Conservation (phyloP, 2,329 filamentous ascomycete species). For the Aurifilum marmelostoma region DNA sequence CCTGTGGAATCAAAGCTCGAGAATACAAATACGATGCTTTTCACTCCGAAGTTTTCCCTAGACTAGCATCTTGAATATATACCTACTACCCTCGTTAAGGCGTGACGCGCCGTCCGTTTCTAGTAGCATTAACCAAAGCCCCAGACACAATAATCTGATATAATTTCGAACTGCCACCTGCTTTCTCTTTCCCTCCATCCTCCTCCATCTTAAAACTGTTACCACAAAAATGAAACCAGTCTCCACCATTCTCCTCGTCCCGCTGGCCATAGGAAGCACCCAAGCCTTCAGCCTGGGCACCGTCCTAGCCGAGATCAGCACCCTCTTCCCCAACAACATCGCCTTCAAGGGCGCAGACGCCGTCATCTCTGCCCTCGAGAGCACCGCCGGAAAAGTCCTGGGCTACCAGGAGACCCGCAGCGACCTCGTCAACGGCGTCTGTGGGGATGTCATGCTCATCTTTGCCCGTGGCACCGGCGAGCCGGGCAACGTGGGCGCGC, state of each 20-base stretch:
- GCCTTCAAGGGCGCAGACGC: constrained; percentile 22
- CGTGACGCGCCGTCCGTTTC: too few relatives aligned
- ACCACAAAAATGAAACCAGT: not conserved
- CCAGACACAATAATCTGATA: too few relatives aligned
- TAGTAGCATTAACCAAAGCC: too few relatives aligned
- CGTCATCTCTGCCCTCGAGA: not conserved
- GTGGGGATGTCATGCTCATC: constrained; percentile 34
- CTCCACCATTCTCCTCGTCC: not conserved
- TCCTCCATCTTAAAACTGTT: not conserved
- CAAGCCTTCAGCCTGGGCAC: constrained; percentile 4
- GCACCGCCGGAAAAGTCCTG: constrained; percentile 10
- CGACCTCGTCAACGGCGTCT: constrained; percentile 21
- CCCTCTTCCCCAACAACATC: constrained; percentile 24
- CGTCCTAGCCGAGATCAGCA: not conserved
- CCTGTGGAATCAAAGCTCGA: not conserved
- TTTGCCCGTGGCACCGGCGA: constrained; percentile 38
- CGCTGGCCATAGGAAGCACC: not conserved
- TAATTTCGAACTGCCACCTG: not conserved
- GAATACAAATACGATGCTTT: not conserved
- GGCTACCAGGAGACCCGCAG: constrained; percentile 23
- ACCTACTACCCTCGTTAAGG: too few relatives aligned
- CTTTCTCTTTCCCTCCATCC: not conserved
- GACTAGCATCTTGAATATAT: not conserved
- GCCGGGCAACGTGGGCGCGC: constrained; percentile 34
- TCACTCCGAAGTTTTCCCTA: not conserved